phyloP scores from a whole-genome alignment of 495 filamentous ascomycete species.

The Penicillium subrubescens region DNA sequence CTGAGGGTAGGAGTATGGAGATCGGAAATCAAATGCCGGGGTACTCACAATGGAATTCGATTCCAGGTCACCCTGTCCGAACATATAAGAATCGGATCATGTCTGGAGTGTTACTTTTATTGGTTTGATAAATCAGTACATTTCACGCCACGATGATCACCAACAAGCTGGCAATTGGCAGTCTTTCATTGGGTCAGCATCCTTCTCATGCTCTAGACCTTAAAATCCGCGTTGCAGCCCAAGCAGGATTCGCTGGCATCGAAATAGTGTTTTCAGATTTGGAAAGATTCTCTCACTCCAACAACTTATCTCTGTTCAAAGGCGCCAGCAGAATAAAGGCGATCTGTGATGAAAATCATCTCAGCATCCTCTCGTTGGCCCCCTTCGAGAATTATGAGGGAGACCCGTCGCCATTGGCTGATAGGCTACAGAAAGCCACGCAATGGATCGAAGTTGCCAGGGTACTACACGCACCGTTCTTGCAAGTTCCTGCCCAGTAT shows the following conservation, averaged over 20 bases:
- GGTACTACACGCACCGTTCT: conserved; percentile 59
- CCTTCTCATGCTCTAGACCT: conserved; percentile 48
- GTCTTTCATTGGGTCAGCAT: conserved; percentile 67
- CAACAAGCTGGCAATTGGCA: conserved; percentile 56
- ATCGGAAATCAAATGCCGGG: background rate
- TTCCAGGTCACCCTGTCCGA: background rate
- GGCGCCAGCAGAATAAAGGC: conserved; percentile 57
- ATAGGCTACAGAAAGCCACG: conserved; percentile 61
- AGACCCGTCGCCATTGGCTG: conserved; percentile 44
- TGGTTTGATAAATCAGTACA: background rate
- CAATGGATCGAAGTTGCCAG: conserved; percentile 68
- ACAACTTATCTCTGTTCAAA: conserved; percentile 45
- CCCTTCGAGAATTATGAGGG: conserved; percentile 79
- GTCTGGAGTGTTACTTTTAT: background rate
- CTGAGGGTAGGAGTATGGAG: background rate
- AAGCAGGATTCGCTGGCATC: conserved; percentile 63
- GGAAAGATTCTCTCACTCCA: conserved; percentile 45
- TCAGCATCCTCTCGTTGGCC: conserved; percentile 66
- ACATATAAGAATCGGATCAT: background rate
- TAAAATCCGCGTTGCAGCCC: conserved; percentile 33
- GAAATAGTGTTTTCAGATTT: conserved; percentile 77
- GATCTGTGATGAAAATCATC: conserved; percentile 51
- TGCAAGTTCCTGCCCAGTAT: conserved; percentile 69
- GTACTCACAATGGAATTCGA: background rate
- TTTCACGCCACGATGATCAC: conserved; percentile 46